Evolutionary conservation across 148 eudicot species (phyloP).

Genomic region (Beta vulgaris): DNA sequence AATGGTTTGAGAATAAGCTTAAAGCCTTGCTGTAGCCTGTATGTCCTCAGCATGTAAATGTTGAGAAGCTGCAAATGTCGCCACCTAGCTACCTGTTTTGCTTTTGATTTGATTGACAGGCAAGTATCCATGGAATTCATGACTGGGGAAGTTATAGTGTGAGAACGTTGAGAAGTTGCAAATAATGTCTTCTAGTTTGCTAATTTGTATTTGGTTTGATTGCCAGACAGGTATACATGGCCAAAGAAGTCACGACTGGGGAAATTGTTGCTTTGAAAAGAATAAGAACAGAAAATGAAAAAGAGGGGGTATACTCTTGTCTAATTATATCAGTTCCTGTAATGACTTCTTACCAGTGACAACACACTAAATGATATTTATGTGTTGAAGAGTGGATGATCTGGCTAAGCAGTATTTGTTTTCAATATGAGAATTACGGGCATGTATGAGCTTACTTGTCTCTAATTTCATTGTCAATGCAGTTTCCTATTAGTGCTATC

Average conservation of each 20-base stretch:
- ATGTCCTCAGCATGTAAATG: too few relatives aligned
- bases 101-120: constrained; percentile 37
- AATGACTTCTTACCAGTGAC: background rate
- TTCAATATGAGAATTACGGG: background rate
- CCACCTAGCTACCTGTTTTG: too few relatives aligned
- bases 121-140: constrained; percentile 71
- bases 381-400: background rate
- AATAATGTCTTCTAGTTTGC: background rate
- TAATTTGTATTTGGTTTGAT: constrained; percentile 10
- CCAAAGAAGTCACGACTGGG: constrained; percentile 66
- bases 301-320: constrained; percentile 72
- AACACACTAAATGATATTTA: background rate
- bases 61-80: too few relatives aligned
- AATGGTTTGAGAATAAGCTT: background rate
- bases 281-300: constrained; percentile 73
- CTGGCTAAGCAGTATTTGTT: background rate
- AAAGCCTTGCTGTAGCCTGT: background rate
- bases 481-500: constrained; percentile 58
- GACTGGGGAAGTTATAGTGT: constrained; percentile 37
- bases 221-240: constrained; percentile 89
- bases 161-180: background rate
- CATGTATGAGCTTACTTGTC: background rate
- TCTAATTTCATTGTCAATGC: constrained; percentile 19
- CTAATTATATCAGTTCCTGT: constrained; percentile 5
- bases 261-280: constrained; percentile 77